Percentiles rank a stretch among this genome's conserved stretches.
Conservation (phyloP, 108 stramenopile genomes). For the Nitzschia inconspicua region DNA sequence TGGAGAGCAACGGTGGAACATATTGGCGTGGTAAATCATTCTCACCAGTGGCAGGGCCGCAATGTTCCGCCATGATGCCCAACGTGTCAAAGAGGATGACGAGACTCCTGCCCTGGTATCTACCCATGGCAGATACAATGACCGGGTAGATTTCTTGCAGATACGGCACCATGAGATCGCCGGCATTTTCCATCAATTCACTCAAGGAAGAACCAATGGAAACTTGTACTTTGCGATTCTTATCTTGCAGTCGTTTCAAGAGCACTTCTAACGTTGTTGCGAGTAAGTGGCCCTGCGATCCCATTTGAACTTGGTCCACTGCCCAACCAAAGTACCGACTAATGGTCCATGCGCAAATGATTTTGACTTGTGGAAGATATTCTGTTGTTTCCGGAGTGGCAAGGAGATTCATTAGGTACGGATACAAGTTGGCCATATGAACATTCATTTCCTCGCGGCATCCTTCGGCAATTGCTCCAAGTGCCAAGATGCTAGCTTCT, state of each 20-base stretch:
- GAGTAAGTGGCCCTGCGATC: slow-evolving; percentile 54
- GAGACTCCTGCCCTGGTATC: slow-evolving; percentile 74
- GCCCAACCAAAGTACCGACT: slow-evolving; percentile 82
- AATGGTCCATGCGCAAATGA: slow-evolving; percentile 85
- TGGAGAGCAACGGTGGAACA: slow-evolving; percentile 65
- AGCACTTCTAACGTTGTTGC: slow-evolving; percentile 74
- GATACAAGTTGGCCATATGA: slow-evolving; percentile 75
- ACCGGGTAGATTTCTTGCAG: slow-evolving; percentile 66
- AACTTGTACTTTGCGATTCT: slow-evolving; percentile 83
- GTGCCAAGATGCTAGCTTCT: slow-evolving; percentile 85
- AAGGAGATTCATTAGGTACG: slow-evolving; percentile 74
- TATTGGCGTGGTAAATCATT: slow-evolving; percentile 65
- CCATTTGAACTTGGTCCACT: slow-evolving; percentile 68
- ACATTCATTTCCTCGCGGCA: slow-evolving; percentile 72
- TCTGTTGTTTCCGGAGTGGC: slow-evolving; percentile 36
- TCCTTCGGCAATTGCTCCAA: slow-evolving; percentile 88
- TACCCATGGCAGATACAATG: slow-evolving; percentile 60
- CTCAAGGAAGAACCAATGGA: slow-evolving; percentile 82
- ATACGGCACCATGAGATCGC: slow-evolving; percentile 81
- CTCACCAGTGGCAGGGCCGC: slow-evolving; percentile 79
- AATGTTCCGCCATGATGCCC: slow-evolving; percentile 81
- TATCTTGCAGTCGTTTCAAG: slow-evolving; percentile 54
- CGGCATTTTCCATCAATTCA: slow-evolving; percentile 74
- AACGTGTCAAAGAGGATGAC: slow-evolving; percentile 84
- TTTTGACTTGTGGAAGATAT: slow-evolving; percentile 73